Evolutionary conservation across 192 early-diverging fungal species (phyloP), one percentile per base, ranked within the genome.

Genomic region (Backusella liffmaniae): DNA sequence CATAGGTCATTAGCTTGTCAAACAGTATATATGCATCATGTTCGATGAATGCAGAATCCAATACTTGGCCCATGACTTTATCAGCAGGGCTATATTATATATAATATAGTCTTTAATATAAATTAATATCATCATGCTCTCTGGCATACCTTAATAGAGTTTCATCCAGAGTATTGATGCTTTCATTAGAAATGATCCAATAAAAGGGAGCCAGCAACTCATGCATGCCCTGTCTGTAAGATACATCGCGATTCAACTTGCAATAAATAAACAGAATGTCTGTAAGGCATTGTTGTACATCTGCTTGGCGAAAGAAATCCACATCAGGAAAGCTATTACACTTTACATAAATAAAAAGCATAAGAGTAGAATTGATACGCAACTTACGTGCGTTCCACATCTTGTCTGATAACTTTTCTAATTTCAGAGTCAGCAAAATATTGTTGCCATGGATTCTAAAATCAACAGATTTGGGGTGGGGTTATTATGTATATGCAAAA

Each of bases 181-280:
- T 84, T 71, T 99, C 97, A 6, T 78, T 56, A 29, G 95, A 87
- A 23, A 99, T 90, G 0, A 92, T 91, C 83, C 90, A 82, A 18
- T 94, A 88, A 21, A 98, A 83, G 23, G 94, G 93, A 0, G 95
- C 97, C 15, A 96, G 79, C 30, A 99, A 75, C 80, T 99, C 97
- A 77, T 99, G 97, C 97, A 99, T 99, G 34, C 97, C 97, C 80
- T 99, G 97, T 46, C 97, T 89, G 83, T 99, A 99, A 18, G 92
- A 92, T n/a, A 98, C 87, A 36, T 91, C 91, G 15, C 87, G 84
- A 76, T 99, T 92, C 79, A 96, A 86, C 77, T 96, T 96, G 82
- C 93, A 94, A 79, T 95, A 97, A 35, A 98, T 91, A 74, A 99
- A 96, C 32, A 99, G 81, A 37, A 98, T 91, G 74, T 94, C 92